Evolutionary conservation across 192 early-diverging fungal genomes (phyloP).

Genomic region (Coemansia sp.): DNA sequence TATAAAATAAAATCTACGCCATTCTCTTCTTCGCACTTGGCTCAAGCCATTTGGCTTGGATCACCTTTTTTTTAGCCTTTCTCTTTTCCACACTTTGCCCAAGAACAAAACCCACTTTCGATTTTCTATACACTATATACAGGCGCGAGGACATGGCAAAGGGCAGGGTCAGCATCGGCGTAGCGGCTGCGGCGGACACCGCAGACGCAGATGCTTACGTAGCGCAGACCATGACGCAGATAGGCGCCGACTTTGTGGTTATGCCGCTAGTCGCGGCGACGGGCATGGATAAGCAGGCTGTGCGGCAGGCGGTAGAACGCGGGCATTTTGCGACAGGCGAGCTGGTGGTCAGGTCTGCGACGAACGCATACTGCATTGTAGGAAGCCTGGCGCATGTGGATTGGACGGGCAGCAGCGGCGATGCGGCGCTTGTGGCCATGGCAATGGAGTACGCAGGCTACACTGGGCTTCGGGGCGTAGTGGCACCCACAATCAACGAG

Average conservation of each 20-base stretch:
- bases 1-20: too few relatives aligned
- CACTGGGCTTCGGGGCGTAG: slow-evolving; percentile 27
- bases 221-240: slow-evolving; percentile 6
- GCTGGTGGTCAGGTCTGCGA: slow-evolving; percentile 27
- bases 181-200: slow-evolving; percentile 16
- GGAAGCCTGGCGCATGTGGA: slow-evolving; percentile 13
- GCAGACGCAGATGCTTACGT: slow-evolving; percentile 35
- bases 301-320: slow-evolving; percentile 6
- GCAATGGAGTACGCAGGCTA: slow-evolving; percentile 31
- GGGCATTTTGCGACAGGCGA: slow-evolving; percentile 28
- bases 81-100: not conserved
- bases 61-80: not conserved
- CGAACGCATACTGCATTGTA: slow-evolving; percentile 37
- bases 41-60: too few relatives aligned
- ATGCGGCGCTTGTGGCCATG: slow-evolving; percentile 6
- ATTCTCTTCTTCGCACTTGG: too few relatives aligned
- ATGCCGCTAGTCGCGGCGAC: slow-evolving; percentile 15
- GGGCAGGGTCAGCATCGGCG: slow-evolving; percentile 36
- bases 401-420: not conserved
- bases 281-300: not conserved
- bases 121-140: not conserved
- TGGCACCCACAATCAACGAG: slow-evolving; percentile 15
- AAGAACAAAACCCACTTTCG: not conserved
- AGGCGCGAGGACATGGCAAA: slow-evolving; percentile 17
- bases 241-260: slow-evolving; percentile 38